Evolutionary conservation across 2,329 filamentous ascomycete species (phyloP), one percentile per base, ranked within the genome.

Genomic region (Phyllosticta citrichinensis): DNA sequence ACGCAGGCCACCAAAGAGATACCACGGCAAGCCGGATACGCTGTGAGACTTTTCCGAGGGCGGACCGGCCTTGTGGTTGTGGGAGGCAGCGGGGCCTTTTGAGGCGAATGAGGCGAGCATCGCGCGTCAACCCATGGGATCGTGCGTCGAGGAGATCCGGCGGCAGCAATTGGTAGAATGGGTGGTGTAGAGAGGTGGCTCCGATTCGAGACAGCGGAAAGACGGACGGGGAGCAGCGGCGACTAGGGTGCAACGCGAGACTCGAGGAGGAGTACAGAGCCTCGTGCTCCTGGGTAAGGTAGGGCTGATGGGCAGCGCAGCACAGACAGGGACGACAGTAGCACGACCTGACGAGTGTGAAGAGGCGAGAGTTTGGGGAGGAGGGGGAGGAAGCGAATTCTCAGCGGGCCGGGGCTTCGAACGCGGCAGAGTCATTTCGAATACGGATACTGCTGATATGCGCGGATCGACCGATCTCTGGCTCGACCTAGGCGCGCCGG

Each of bases 11-110:
- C 58, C 58, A 20, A 60, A 60, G n/a, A 60, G 54, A 27, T 52
- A 55, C 58, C 58, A 60, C 24, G 52, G 52, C 17, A 53, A 20
- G 50, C 19, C 19, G 50, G 50, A 53, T 14, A 55, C 58, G 58
- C 58, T 55, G 27, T 52, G 35, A 6, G 52, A 40, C 35, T 25
- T 50, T 12, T 60, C 58, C 30, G 33, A 40, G 11, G 33, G 33
- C 11, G 33, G 33, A 12, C 11, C 22, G 22, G 22, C 14, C 33
- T 40, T 40, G 33, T 40, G 33, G 33, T 40, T 40, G 33, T 12
- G 33, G 6, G 33, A 14, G 33, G 33, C 33, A 5, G 33, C 33
- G 33, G 33, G 33, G 33, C 33, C 33, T 14, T 40, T 40, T 3
- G 33, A 40, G 33, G 33, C 33, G 33, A 40, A 40, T 40, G 33